Conservation (phyloP, 2,329 filamentous ascomycete genomes). For the Diaporthe velutina region DNA sequence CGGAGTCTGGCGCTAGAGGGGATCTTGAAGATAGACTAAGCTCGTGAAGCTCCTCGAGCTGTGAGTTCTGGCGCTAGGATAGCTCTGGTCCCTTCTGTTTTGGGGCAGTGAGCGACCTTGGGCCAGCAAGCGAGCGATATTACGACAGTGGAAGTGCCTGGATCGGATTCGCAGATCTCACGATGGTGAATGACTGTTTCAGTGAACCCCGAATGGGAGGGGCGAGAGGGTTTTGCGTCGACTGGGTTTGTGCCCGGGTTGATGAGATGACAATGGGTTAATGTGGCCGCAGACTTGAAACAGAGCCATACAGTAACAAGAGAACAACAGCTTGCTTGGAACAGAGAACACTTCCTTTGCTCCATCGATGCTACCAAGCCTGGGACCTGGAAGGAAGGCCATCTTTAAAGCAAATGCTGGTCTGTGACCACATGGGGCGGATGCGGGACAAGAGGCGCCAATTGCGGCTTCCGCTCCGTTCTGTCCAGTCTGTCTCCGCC, state of each 20-base stretch:
- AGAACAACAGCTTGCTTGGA: not conserved
- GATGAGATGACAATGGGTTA: not conserved
- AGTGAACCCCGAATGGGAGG: not conserved
- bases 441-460: not conserved
- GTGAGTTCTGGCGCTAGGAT: conserved; percentile 15
- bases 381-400: not conserved
- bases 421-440: conserved; percentile 9
- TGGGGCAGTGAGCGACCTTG: not conserved
- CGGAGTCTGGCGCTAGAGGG: conserved; percentile 34
- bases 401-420: conserved; percentile 13
- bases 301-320: not conserved
- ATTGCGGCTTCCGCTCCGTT: not conserved
- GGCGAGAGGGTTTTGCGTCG: not conserved
- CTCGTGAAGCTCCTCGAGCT: conserved; percentile 21
- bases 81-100: conserved; percentile 4
- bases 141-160: not conserved
- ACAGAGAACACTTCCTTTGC: not conserved
- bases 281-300: not conserved
- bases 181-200: not conserved
- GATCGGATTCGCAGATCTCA: not conserved
- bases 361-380: not conserved
- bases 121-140: not conserved
- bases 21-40: conserved; percentile 4
- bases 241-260: not conserved
- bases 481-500: not conserved